A percentile compares a stretch with the other conserved stretches of the same genome.
Evolutionary conservation across 768 basidiomycete species (phyloP).

Genomic region (Rhodocollybia butyracea): DNA sequence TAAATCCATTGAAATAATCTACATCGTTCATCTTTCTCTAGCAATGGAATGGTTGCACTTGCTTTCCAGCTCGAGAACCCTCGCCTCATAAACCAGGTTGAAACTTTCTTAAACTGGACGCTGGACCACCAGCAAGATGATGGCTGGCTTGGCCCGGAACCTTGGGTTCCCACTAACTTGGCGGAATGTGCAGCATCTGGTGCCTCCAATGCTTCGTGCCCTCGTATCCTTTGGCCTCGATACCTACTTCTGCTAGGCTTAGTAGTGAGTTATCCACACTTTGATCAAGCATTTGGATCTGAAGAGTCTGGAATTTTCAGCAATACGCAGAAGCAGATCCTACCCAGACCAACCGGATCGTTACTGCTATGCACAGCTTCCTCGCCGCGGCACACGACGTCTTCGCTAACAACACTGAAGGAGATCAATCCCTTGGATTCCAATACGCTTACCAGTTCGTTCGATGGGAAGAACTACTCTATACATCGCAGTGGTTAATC

Average conservation of each 20-base stretch:
- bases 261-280: slow-evolving; percentile 22
- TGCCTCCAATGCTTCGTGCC: slow-evolving; percentile 32
- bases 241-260: slow-evolving; percentile 37
- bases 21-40: slow-evolving; percentile 11
- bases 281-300: neutral
- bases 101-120: slow-evolving; percentile 36
- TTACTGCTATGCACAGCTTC: slow-evolving; percentile 36
- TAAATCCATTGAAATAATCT: neutral
- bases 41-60: slow-evolving; percentile 39
- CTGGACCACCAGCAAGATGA: slow-evolving; percentile 32
- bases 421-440: slow-evolving; percentile 33
- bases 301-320: slow-evolving; percentile 16
- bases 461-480: slow-evolving; percentile 40
- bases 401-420: slow-evolving; percentile 33
- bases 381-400: slow-evolving; percentile 29
- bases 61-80: slow-evolving; percentile 37
- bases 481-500: slow-evolving; percentile 36
- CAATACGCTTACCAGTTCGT: slow-evolving; percentile 41
- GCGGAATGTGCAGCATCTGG: no score
- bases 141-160: slow-evolving; percentile 42
- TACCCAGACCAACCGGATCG: slow-evolving; percentile 30
- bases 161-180: slow-evolving; percentile 29
- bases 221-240: slow-evolving; percentile 39
- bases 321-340: slow-evolving; percentile 43
- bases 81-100: slow-evolving; percentile 35